phyloP scores from a whole-genome alignment of 2,329 filamentous ascomycete species.

The Rhynchosporium graminicola region DNA sequence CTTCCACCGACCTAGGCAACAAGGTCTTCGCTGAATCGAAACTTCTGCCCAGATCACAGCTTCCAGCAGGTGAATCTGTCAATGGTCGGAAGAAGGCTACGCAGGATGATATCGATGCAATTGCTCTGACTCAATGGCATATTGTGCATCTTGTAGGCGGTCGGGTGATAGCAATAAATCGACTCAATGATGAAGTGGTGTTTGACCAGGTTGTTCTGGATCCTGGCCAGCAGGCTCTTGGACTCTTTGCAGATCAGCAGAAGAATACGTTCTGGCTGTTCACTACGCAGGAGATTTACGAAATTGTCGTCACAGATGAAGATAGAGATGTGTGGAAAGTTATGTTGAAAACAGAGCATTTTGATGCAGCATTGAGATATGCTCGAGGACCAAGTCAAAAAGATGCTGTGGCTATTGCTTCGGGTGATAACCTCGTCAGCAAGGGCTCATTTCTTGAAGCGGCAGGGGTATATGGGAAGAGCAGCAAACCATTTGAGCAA shows the following conservation, averaged over 20 bases:
- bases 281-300: constrained; percentile 86
- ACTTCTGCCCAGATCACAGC: constrained; percentile 71
- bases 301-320: constrained; percentile 88
- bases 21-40: constrained; percentile 79
- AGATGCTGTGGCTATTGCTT: constrained; percentile 88
- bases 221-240: constrained; percentile 75
- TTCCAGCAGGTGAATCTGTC: constrained; percentile 67
- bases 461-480: constrained; percentile 87
- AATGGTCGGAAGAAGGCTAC: constrained; percentile 64
- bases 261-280: constrained; percentile 99
- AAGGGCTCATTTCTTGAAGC: constrained; percentile 85
- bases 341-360: constrained; percentile 82
- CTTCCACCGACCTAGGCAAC: constrained; percentile 65
- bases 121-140: constrained; percentile 92
- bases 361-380: constrained; percentile 83
- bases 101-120: constrained; percentile 73
- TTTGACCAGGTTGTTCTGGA: constrained; percentile 88
- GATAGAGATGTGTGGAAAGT: constrained; percentile 94
- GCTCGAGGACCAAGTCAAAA: constrained; percentile 79
- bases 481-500: constrained; percentile 95
- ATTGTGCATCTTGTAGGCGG: constrained; percentile 81
- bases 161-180: constrained; percentile 80
- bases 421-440: constrained; percentile 81
- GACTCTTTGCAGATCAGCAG: constrained; percentile 83
- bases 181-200: constrained; percentile 80